These are phyloP conservation scores for Backusella macrospora DNA, from an alignment of 192 early-diverging fungal genomes.

Conservation along the genomic window DNA sequence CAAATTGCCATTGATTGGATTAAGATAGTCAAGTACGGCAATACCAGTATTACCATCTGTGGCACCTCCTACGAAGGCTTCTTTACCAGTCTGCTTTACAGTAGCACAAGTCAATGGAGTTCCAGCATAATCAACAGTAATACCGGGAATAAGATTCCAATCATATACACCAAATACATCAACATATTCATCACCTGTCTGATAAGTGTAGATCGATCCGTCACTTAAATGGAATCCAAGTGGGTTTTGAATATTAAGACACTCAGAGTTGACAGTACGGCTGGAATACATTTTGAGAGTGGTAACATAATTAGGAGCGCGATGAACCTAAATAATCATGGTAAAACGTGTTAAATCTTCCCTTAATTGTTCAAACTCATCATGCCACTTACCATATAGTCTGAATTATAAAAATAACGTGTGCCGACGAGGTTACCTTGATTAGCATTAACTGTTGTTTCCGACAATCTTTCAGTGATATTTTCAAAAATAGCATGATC, in stretches of 20 bases:
- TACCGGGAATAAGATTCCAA: conserved; percentile 37
- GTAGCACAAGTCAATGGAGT: conserved; percentile 22
- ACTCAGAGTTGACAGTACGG: conserved; percentile 33
- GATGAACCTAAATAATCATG: conserved; percentile 22
- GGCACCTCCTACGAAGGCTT: conserved; percentile 35
- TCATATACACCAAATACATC: conserved; percentile 35
- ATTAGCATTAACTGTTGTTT: background rate
- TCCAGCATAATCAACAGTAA: conserved; percentile 27
- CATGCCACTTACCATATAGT: conserved; percentile 17
- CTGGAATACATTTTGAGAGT: conserved; percentile 40
- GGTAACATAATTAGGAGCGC: conserved; percentile 20
- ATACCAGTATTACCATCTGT: conserved; percentile 29
- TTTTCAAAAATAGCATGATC: conserved; percentile 17
- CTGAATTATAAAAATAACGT: conserved; percentile 21
- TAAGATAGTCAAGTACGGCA: conserved; percentile 28
- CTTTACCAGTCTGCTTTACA: conserved; percentile 13
- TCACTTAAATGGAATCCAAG: conserved; percentile 38
- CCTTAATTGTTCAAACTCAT: background rate
- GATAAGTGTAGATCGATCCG: conserved; percentile 35
- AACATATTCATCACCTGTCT: conserved; percentile 37
- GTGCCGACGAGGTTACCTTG: conserved; percentile 21
- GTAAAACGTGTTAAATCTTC: background rate
- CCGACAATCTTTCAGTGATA: conserved; percentile 15
- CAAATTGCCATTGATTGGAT: conserved; percentile 23
- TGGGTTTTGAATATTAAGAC: conserved; percentile 32